phyloP scores from a whole-genome alignment of 108 stramenopile genomes.

The Cyclostephanos tholiformis region DNA sequence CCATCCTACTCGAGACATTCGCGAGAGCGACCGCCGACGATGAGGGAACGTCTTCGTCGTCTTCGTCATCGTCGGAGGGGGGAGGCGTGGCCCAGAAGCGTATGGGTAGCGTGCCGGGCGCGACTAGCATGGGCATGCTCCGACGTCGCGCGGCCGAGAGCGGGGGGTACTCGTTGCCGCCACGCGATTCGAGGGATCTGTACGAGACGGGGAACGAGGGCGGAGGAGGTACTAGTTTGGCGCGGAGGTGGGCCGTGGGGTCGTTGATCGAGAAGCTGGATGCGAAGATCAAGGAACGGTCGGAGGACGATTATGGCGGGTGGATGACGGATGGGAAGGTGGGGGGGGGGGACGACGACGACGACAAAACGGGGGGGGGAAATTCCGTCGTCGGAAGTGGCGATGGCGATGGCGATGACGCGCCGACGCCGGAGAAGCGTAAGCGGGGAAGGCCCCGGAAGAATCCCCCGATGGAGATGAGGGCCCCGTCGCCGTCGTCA shows the following conservation, averaged over 20 bases:
- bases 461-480: constrained; percentile 6
- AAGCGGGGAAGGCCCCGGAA: constrained; percentile 28
- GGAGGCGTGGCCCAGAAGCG: constrained; percentile 18
- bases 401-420: neutral
- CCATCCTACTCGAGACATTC: constrained; percentile 41
- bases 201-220: constrained; percentile 22
- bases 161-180: constrained; percentile 26
- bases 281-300: constrained; percentile 31
- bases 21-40: constrained; percentile 14
- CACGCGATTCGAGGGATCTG: constrained; percentile 29
- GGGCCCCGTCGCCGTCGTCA: neutral
- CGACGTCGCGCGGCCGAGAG: constrained; percentile 33
- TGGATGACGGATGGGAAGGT: constrained; percentile 1
- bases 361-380: neutral
- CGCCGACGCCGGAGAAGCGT: constrained; percentile 10
- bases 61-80: neutral
- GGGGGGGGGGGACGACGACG: neutral
- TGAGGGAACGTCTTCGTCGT: neutral
- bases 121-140: constrained; percentile 30
- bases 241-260: constrained; percentile 29
- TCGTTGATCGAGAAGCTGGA: constrained; percentile 41
- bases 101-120: constrained; percentile 43
- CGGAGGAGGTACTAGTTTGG: neutral
- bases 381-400: no score
- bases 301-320: constrained; percentile 2